Evolutionary conservation across 768 basidiomycete species (phyloP).

Genomic region (Pulveroboletus sp.): DNA sequence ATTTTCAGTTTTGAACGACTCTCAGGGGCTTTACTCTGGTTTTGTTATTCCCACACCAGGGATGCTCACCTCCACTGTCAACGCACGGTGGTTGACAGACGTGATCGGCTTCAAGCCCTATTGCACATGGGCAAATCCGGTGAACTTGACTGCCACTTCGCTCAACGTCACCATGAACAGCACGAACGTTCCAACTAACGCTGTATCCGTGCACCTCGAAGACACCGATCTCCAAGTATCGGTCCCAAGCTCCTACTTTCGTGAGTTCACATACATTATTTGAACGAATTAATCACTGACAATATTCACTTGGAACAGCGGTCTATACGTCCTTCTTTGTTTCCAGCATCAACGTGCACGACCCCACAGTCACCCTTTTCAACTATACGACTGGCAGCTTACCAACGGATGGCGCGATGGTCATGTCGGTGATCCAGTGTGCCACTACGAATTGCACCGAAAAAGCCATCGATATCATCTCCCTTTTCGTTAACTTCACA

Average conservation of each 20-base stretch:
- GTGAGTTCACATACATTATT: constrained; percentile 3
- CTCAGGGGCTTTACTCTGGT: constrained; percentile 8
- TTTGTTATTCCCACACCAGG: constrained; percentile 9
- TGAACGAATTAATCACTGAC: no score
- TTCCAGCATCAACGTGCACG: constrained; percentile 13
- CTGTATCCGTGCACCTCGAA: constrained; percentile 8
- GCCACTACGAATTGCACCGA: constrained; percentile 8
- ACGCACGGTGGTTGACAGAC: constrained; percentile 23
- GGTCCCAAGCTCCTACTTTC: constrained; percentile 15
- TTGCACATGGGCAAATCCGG: constrained; percentile 20
- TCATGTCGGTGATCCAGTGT: constrained; percentile 16
- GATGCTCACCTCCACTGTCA: constrained; percentile 10
- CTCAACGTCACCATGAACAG: constrained; percentile 18
- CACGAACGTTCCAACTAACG: not conserved
- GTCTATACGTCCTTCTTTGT: constrained; percentile 4
- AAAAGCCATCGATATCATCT: constrained; percentile 5
- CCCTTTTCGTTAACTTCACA: constrained; percentile 13
- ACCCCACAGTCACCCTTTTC: constrained; percentile 10
- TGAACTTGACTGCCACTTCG: constrained; percentile 13
- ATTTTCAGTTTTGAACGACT: constrained; percentile 11
- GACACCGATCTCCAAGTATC: constrained; percentile 8
- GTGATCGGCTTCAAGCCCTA: constrained; percentile 20
- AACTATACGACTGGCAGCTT: constrained; percentile 16
- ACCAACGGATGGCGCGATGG: constrained; percentile 13
- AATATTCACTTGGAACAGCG: constrained; percentile 3